phyloP scores from a whole-genome alignment of 805 yeast species.

The Ogataea sp. region DNA sequence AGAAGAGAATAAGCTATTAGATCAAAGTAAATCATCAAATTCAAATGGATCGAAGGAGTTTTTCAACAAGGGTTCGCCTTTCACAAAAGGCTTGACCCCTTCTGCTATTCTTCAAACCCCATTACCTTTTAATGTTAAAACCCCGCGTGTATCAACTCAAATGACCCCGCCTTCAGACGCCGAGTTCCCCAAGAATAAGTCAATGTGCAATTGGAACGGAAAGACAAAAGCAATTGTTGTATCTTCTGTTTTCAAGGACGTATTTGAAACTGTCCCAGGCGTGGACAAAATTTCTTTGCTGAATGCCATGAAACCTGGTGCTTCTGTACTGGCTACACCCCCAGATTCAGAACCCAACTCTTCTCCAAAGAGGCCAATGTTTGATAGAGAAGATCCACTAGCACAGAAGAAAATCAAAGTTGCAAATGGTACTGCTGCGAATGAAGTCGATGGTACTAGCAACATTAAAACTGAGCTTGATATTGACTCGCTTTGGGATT shows the following conservation, averaged over 20 bases:
- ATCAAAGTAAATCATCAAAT: constrained; percentile 9
- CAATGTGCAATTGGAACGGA: constrained; percentile 23
- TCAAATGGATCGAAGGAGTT: constrained; percentile 4
- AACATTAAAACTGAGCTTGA: no score
- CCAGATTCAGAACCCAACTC: constrained; percentile 21
- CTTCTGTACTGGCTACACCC: constrained; percentile 21
- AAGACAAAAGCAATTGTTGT: constrained; percentile 38
- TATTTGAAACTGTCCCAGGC: constrained; percentile 22
- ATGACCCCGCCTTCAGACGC: not conserved
- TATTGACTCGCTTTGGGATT: no score
- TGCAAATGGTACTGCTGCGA: no score
- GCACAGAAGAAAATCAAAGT: no score
- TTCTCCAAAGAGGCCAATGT: constrained; percentile 1
- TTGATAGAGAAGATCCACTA: no score
- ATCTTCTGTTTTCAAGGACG: constrained; percentile 37
- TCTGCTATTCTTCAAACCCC: constrained; percentile 33
- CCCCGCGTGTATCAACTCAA: constrained; percentile 14
- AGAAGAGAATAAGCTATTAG: constrained; percentile 22
- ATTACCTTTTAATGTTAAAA: constrained; percentile 24
- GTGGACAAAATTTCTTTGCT: constrained; percentile 5
- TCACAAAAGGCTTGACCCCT: constrained; percentile 24
- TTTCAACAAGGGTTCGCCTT: constrained; percentile 2
- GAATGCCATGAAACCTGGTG: constrained; percentile 1
- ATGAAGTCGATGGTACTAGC: no score
- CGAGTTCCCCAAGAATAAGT: not conserved